A percentile compares a stretch with the other conserved stretches of the same genome.
Evolutionary conservation across 2,329 filamentous ascomycete genomes (phyloP).

Genomic region (Xylaria polymorpha): DNA sequence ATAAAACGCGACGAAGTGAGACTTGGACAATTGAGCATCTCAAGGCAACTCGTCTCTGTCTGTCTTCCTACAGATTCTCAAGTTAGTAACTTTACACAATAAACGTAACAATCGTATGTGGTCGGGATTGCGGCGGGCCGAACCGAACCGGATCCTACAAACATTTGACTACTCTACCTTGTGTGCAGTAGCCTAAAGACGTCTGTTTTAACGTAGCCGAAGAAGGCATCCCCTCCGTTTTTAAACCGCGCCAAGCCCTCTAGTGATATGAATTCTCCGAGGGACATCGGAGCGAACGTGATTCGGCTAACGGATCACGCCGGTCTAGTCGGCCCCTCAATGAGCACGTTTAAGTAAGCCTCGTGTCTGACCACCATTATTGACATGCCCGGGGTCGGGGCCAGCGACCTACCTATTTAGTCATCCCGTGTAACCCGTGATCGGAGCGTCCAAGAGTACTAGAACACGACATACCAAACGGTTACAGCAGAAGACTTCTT

Average conservation of each 20-base stretch:
- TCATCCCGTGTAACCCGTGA: not conserved
- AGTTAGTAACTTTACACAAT: not conserved
- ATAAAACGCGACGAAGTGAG: not conserved
- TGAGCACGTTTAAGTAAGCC: slow-evolving; percentile 4
- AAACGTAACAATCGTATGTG: not conserved
- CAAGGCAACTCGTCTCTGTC: not conserved
- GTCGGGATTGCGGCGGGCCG: not conserved
- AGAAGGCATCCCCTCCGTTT: slow-evolving; percentile 1
- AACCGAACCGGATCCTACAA: not conserved
- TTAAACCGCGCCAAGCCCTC: slow-evolving; percentile 22
- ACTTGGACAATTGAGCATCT: not conserved
- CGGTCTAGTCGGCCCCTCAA: not conserved
- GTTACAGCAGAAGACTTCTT: not conserved
- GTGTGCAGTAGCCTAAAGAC: not conserved
- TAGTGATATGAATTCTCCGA: slow-evolving; percentile 13
- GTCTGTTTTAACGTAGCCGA: not conserved
- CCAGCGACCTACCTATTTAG: slow-evolving; percentile 1
- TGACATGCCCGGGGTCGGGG: too few relatives aligned
- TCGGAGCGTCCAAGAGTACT: not conserved
- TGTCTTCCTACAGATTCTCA: not conserved
- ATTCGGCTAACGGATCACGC: slow-evolving; percentile 6
- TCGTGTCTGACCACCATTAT: not conserved
- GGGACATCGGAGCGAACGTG: slow-evolving; percentile 7
- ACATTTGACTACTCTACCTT: not conserved
- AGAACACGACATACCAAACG: not conserved